Percentiles rank a stretch among this genome's conserved stretches.
Conservation (phyloP, 2,329 filamentous ascomycete species). For the Aspergillus phoenicis region DNA sequence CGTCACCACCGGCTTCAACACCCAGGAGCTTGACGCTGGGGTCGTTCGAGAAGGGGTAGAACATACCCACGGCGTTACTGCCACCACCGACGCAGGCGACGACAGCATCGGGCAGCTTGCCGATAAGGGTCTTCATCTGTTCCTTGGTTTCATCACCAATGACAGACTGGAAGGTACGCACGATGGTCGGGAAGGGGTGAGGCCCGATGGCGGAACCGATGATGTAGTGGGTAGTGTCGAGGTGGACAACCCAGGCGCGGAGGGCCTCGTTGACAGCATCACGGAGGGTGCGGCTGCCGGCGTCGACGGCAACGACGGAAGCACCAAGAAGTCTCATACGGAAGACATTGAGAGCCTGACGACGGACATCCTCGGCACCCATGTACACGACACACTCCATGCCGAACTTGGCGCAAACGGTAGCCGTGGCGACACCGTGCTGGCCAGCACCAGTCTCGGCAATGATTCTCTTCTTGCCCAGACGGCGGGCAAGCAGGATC, state of each 20-base stretch:
- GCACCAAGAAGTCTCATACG: constrained; percentile 95
- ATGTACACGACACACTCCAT: constrained; percentile 99
- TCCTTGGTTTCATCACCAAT: constrained; percentile 93
- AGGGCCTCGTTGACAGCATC: constrained; percentile 95
- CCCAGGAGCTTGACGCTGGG: constrained; percentile 83
- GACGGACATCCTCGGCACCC: constrained; percentile 95
- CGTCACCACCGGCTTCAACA: constrained; percentile 93
- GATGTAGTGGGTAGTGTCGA: constrained; percentile 96
- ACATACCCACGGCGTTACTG: constrained; percentile 96
- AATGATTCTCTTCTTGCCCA: constrained; percentile 97
- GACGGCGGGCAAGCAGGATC: constrained; percentile 76
- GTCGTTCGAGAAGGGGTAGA: constrained; percentile 91
- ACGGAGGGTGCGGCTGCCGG: constrained; percentile 78
- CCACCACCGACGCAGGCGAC: constrained; percentile 96
- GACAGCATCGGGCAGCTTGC: constrained; percentile 91
- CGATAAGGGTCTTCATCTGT: constrained; percentile 81
- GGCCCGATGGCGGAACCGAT: constrained; percentile 97
- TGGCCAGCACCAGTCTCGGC: constrained; percentile 97
- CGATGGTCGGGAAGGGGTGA: constrained; percentile 96
- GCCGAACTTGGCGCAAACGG: constrained; percentile 95
- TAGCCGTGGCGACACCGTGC: constrained; percentile 96
- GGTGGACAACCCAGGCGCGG: constrained; percentile 88
- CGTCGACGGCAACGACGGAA: constrained; percentile 88
- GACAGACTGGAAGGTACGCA: constrained; percentile 94
- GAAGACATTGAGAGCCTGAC: constrained; percentile 97